These are phyloP conservation scores for Metschnikowia continentalis DNA, from an alignment of 805 yeast species.

Conservation along the genomic window DNA sequence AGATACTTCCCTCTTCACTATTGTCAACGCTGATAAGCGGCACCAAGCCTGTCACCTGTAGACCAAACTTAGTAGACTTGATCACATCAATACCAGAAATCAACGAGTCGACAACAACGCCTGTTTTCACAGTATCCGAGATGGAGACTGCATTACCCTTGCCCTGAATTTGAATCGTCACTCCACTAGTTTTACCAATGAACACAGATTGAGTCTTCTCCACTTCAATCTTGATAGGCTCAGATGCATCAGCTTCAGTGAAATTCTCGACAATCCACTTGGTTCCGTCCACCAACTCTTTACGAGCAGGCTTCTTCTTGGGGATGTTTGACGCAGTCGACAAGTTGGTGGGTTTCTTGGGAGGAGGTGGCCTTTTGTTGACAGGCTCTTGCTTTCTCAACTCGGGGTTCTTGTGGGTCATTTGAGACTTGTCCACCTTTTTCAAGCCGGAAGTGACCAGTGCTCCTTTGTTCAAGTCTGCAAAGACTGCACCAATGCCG, in stretches of 20 bases:
- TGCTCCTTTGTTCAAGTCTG: conserved; percentile 85
- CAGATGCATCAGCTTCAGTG: conserved; percentile 45
- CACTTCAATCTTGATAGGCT: conserved; percentile 66
- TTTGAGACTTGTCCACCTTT: conserved; percentile 88
- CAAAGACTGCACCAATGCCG: conserved; percentile 86
- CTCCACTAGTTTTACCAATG: conserved; percentile 73
- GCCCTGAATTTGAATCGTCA: conserved; percentile 80
- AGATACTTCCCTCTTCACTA: conserved; percentile 79
- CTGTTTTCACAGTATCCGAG: conserved; percentile 66
- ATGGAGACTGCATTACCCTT: conserved; percentile 86
- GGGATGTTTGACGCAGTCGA: conserved; percentile 43
- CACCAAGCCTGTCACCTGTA: conserved; percentile 77
- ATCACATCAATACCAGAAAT: conserved; percentile 87
- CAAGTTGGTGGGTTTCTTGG: conserved; percentile 74
- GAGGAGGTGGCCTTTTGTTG: conserved; percentile 63
- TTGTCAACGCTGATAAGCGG: conserved; percentile 88
- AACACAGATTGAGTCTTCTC: conserved; percentile 85
- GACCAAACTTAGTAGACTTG: conserved; percentile 73
- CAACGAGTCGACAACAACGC: conserved; percentile 76
- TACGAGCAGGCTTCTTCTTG: conserved; percentile 38
- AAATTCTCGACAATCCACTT: conserved; percentile 83
- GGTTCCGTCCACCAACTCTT: conserved; percentile 77
- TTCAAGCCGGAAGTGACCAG: conserved; percentile 78
- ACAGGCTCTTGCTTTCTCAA: conserved; percentile 56
- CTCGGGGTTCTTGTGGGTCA: conserved; percentile 89